phyloP scores from a whole-genome alignment of 2,329 filamentous ascomycete species.

The Phoma sp. region DNA sequence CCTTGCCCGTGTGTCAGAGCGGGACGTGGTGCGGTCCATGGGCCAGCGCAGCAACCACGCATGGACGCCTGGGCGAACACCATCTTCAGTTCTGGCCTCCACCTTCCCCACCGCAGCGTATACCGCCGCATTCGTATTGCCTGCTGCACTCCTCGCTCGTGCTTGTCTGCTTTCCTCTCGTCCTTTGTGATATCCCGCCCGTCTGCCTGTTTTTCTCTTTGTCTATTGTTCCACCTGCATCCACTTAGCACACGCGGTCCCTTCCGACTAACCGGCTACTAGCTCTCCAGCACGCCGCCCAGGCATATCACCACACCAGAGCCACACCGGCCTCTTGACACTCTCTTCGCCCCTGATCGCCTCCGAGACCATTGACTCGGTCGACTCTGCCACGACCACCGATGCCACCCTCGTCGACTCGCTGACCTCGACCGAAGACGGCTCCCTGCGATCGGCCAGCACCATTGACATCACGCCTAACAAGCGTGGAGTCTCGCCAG shows the following conservation, averaged over 20 bases:
- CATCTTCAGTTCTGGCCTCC: slow-evolving; percentile 23
- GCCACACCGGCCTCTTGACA: slow-evolving; percentile 58
- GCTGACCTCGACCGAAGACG: slow-evolving; percentile 35
- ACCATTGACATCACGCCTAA: slow-evolving; percentile 44
- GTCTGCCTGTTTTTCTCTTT: neutral
- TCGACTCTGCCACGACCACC: slow-evolving; percentile 34
- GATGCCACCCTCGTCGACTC: slow-evolving; percentile 43
- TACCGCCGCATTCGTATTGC: slow-evolving; percentile 20
- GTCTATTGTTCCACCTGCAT: slow-evolving; percentile 11
- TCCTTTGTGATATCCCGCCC: slow-evolving; percentile 6
- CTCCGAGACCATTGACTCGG: slow-evolving; percentile 49
- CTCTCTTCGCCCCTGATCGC: slow-evolving; percentile 57
- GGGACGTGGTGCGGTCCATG: slow-evolving; percentile 2
- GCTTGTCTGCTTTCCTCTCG: neutral
- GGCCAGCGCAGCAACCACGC: slow-evolving; percentile 16
- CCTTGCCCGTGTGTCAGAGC: slow-evolving; percentile 10
- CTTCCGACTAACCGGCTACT: slow-evolving; percentile 34
- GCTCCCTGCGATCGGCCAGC: slow-evolving; percentile 37
- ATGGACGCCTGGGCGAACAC: slow-evolving; percentile 27
- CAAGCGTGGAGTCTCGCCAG: slow-evolving; percentile 72
- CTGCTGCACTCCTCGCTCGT: slow-evolving; percentile 15
- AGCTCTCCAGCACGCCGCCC: slow-evolving; percentile 46
- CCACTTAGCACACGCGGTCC: slow-evolving; percentile 21
- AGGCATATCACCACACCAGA: slow-evolving; percentile 56
- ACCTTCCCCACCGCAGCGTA: slow-evolving; percentile 30